Evolutionary conservation across 2,329 filamentous ascomycete species (phyloP).

Genomic region (Pseudogymnoascus sp.): DNA sequence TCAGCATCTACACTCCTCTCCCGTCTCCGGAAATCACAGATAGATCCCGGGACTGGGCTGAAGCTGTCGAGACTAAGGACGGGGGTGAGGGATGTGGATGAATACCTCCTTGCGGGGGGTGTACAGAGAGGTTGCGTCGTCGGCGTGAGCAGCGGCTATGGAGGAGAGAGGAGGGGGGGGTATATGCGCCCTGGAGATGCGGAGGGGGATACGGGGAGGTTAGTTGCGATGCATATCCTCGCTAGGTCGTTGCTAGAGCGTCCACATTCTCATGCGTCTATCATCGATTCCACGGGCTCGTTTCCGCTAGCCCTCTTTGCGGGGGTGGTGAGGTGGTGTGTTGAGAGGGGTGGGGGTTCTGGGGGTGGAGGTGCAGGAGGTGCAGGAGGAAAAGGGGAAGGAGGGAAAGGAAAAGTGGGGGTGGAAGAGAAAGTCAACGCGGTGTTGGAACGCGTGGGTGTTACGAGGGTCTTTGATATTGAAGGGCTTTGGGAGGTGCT

Average conservation of each 20-base stretch:
- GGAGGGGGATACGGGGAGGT: not conserved
- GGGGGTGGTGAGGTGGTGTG: not conserved
- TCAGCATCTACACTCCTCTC: not conserved
- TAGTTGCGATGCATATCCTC: not conserved
- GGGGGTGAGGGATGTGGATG: conserved; percentile 44
- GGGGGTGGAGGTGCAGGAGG: too few relatives aligned
- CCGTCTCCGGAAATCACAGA: not conserved
- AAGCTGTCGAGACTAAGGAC: conserved; percentile 18
- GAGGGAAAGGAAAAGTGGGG: conserved; percentile 1
- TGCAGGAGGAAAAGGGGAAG: too few relatives aligned
- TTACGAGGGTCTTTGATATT: conserved; percentile 52
- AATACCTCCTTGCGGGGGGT: conserved; percentile 39
- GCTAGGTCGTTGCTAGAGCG: not conserved
- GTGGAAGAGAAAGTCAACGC: conserved; percentile 12
- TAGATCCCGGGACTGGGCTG: not conserved
- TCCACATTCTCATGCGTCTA: conserved; percentile 17
- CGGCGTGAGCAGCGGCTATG: conserved; percentile 43
- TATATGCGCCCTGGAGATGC: not conserved
- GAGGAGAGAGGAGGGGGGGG: conserved; percentile 33
- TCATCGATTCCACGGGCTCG: conserved; percentile 27
- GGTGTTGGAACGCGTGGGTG: conserved; percentile 41
- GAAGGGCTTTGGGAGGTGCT: conserved; percentile 53
- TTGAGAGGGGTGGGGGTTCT: not conserved
- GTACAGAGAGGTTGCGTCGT: conserved; percentile 46
- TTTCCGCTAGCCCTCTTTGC: conserved; percentile 18